Conservation (phyloP, 2,329 filamentous ascomycete species). For the Fusarium subglutinans region DNA sequence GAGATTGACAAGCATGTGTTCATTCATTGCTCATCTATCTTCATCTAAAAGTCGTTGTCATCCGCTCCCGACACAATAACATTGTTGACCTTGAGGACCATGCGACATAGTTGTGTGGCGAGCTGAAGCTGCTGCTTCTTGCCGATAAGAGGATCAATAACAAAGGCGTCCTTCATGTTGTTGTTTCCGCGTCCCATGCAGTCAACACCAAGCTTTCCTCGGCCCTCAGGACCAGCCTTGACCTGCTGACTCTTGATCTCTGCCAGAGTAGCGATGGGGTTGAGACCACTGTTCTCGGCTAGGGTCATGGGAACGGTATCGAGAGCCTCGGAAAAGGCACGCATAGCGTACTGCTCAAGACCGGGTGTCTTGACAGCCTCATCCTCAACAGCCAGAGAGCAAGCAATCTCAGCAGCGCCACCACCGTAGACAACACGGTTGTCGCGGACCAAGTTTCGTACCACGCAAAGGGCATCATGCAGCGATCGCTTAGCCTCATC, state of each 20-base stretch:
- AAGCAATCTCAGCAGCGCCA: conserved; percentile 96
- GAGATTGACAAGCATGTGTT: conserved; percentile 34
- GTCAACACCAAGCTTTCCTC: conserved; percentile 85
- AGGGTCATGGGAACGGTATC: conserved; percentile 95
- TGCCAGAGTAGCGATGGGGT: conserved; percentile 93
- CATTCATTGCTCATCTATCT: conserved; percentile 35
- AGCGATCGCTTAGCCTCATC: conserved; percentile 98
- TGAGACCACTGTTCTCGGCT: conserved; percentile 95
- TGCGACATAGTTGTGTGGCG: conserved; percentile 95
- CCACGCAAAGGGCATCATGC: conserved; percentile 96
- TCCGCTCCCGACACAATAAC: conserved; percentile 91
- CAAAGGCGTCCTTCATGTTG: conserved; percentile 97
- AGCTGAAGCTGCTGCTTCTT: conserved; percentile 97
- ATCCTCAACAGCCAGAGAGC: conserved; percentile 94
- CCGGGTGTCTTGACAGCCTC: conserved; percentile 93
- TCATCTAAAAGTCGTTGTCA: conserved; percentile 81
- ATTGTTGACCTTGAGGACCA: conserved; percentile 98
- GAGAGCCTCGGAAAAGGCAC: conserved; percentile 93
- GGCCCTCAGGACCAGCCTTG: conserved; percentile 66
- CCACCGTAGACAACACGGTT: conserved; percentile 98
- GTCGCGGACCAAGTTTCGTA: conserved; percentile 93
- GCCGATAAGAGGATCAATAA: conserved; percentile 97
- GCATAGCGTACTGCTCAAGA: conserved; percentile 99
- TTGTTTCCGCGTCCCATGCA: conserved; percentile 97
- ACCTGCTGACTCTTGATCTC: conserved; percentile 96